Evolutionary conservation across 2,329 filamentous ascomycete species (phyloP).

Genomic region (Aureobasidium sp.): DNA sequence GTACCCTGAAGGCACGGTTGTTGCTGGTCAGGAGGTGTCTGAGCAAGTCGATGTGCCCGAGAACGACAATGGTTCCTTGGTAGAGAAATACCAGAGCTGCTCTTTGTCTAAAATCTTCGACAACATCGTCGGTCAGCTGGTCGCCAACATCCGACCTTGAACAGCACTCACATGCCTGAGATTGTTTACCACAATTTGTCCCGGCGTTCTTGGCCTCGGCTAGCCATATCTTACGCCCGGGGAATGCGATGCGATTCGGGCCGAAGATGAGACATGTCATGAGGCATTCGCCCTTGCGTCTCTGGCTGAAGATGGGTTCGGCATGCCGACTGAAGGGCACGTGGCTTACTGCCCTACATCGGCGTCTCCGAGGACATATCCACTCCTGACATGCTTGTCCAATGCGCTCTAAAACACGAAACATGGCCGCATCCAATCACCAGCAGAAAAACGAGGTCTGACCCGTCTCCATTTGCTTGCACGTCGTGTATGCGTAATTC

Average conservation of each 20-base stretch:
- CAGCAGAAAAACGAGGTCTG: not conserved
- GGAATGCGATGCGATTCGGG: not conserved
- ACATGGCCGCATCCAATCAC: not conserved
- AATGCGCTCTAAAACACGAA: not conserved
- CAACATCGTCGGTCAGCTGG: conserved; percentile 41
- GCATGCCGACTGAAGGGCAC: not conserved
- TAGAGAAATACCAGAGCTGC: conserved; percentile 64
- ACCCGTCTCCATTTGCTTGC: not conserved
- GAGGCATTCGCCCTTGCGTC: not conserved
- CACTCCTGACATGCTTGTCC: not conserved
- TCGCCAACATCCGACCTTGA: conserved; percentile 6
- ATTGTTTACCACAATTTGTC: not conserved
- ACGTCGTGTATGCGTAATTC: not conserved
- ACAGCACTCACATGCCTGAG: not conserved
- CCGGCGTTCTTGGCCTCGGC: not conserved
- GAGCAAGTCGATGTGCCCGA: conserved; percentile 18
- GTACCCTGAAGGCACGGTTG: conserved; percentile 59
- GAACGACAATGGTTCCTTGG: conserved; percentile 41
- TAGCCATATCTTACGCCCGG: not conserved
- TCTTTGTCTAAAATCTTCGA: conserved; percentile 62
- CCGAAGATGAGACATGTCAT: not conserved
- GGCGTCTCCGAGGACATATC: not conserved
- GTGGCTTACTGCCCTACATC: not conserved
- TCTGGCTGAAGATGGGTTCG: not conserved
- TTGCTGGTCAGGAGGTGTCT: conserved; percentile 46